A percentile compares a stretch with the other conserved stretches of the same genome.
Evolutionary conservation across 2,329 filamentous ascomycete species (phyloP).

Genomic region (Fusarium continuum): DNA sequence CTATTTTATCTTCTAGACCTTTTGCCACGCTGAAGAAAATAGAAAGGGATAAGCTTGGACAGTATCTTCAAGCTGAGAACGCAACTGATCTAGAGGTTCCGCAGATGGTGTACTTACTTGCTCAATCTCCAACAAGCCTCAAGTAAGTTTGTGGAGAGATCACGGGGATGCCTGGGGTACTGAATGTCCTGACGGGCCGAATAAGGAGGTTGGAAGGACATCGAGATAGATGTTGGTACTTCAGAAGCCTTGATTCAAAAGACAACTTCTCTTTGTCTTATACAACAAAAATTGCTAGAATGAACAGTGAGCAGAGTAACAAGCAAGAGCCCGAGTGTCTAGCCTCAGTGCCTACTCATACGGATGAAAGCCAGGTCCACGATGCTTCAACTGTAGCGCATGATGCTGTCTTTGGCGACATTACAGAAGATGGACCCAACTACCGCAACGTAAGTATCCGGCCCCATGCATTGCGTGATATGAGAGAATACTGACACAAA

Average conservation of each 20-base stretch:
- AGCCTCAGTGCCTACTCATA: not conserved
- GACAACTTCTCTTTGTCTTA: not conserved
- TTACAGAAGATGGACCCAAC: slow-evolving; percentile 42
- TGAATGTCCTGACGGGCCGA: not conserved
- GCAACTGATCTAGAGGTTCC: too few relatives aligned
- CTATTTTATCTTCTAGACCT: too few relatives aligned
- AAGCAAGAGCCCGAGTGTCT: not conserved
- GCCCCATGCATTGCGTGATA: not conserved
- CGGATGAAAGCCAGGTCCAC: slow-evolving; percentile 13
- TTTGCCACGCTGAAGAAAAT: too few relatives aligned
- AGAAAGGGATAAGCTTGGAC: too few relatives aligned
- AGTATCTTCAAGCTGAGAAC: too few relatives aligned
- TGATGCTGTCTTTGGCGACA: not conserved
- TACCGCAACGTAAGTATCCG: slow-evolving; percentile 39
- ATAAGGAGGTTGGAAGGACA: not conserved
- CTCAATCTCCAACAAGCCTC: too few relatives aligned
- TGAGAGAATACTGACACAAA: not conserved
- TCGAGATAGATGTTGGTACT: not conserved
- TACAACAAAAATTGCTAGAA: not conserved
- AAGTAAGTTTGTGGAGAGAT: not conserved
- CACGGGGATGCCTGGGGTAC: not conserved
- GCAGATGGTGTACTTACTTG: too few relatives aligned
- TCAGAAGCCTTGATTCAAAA: not conserved
- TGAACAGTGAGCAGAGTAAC: not conserved
- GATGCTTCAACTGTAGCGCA: slow-evolving; percentile 18